phyloP scores from a whole-genome alignment of 768 basidiomycete genomes.

The Amanita pallidorosea region DNA sequence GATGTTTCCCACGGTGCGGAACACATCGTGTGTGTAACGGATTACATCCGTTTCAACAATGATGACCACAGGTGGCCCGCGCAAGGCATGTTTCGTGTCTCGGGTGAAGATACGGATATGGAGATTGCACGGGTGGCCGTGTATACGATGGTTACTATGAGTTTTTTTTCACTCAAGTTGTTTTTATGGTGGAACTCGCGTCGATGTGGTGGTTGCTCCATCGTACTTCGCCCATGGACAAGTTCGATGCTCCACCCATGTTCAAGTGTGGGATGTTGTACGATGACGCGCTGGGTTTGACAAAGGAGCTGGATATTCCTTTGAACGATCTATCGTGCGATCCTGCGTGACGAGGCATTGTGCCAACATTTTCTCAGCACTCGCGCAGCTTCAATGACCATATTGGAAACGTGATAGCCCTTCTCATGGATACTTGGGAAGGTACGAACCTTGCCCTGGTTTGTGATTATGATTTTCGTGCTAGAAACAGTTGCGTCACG shows the following conservation, averaged over 20 bases:
- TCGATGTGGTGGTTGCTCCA: slow-evolving; percentile 58
- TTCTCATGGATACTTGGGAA: too few relatives aligned
- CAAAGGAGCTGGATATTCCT: slow-evolving; percentile 47
- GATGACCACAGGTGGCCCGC: slow-evolving; percentile 19
- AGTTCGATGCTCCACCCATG: slow-evolving; percentile 56
- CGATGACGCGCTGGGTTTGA: slow-evolving; percentile 40
- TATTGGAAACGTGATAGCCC: too few relatives aligned
- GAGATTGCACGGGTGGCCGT: slow-evolving; percentile 55
- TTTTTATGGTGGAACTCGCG: slow-evolving; percentile 37
- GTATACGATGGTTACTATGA: slow-evolving; percentile 45
- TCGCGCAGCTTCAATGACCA: too few relatives aligned
- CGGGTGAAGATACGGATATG: slow-evolving; percentile 69
- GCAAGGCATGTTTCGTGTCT: slow-evolving; percentile 36
- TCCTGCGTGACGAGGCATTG: slow-evolving; percentile 26
- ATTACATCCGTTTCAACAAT: too few relatives aligned
- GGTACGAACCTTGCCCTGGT: too few relatives aligned
- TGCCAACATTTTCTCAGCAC: too few relatives aligned
- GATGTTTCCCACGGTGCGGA: too few relatives aligned
- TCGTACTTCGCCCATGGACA: slow-evolving; percentile 48
- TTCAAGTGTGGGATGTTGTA: slow-evolving; percentile 69
- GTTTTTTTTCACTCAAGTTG: not conserved
- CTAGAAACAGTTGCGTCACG: too few relatives aligned
- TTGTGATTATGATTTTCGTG: too few relatives aligned
- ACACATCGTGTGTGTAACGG: too few relatives aligned
- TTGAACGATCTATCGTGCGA: slow-evolving; percentile 67